Conservation (phyloP, 2,329 filamentous ascomycete species). For the Rosellinia necatrix region DNA sequence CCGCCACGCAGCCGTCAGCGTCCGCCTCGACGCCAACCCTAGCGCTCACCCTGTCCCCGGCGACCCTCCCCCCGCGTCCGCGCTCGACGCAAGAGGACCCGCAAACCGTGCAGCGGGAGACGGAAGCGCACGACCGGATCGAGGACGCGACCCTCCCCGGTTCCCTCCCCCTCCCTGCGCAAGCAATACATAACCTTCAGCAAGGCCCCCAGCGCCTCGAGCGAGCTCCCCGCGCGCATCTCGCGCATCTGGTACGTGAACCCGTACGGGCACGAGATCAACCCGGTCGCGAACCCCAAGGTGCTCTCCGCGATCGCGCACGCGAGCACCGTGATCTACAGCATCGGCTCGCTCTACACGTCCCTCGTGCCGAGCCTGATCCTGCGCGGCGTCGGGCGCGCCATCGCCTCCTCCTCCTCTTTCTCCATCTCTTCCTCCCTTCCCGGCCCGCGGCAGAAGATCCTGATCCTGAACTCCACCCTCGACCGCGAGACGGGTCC, state of each 20-base stretch:
- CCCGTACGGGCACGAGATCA: conserved; percentile 95
- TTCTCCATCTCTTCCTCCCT: no score
- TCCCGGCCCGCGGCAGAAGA: conserved; percentile 65
- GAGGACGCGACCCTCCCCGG: conserved; percentile 84
- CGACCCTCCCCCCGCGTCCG: conserved; percentile 35
- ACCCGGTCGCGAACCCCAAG: conserved; percentile 79
- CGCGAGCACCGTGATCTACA: conserved; percentile 78
- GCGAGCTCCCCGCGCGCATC: conserved; percentile 78
- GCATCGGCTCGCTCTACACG: conserved; percentile 92
- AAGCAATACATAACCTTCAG: conserved; percentile 82
- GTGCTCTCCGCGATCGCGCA: conserved; percentile 70
- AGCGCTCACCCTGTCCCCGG: not conserved
- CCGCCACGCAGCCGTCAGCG: not conserved
- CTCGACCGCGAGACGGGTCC: conserved; percentile 88
- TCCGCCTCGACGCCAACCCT: conserved; percentile 6
- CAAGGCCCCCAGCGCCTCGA: conserved; percentile 53
- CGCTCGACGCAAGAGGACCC: not conserved
- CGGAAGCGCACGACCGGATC: conserved; percentile 64
- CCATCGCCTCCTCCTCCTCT: conserved; percentile 46
- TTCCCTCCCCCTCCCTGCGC: conserved; percentile 76
- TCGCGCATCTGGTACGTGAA: conserved; percentile 95
- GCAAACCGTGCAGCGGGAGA: conserved; percentile 40
- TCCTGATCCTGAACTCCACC: conserved; percentile 83
- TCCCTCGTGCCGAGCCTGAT: conserved; percentile 84
- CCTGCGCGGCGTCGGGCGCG: conserved; percentile 73